Evolutionary conservation across 139 green algal genomes (phyloP), one percentile per base, ranked within the genome.

Genomic region (Picochlorum sp.): DNA sequence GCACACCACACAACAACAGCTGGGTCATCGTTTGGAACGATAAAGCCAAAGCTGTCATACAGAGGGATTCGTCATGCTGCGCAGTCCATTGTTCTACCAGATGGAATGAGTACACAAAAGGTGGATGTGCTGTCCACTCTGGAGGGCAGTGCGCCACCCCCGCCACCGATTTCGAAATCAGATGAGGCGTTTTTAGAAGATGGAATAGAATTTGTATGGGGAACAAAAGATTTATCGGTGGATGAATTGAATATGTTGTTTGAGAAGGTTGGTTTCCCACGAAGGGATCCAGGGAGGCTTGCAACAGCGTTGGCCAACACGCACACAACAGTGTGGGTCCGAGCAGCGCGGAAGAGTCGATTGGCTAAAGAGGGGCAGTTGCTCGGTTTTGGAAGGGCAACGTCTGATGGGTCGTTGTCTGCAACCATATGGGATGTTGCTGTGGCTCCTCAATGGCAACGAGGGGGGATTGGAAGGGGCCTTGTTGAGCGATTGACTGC

Each of bases 341-440:
- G 81, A 2, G 60, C 79, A 1, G 68, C 82, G 4, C 71, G 80
- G 62, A 76, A 75, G 47, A 70, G 51, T 16, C 72, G 79, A 24
- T 72, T 73, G 63, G 78, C 75, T 3, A 74, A 73, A 56, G 62
- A 68, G 18, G 62, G 62, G 0, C 20, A 45, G 76, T 57, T 92
- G 54, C 70, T 92, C 1, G 89, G 82, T 13, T 94, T 96, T 81
- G 88, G 81, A 2, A 79, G 89, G 3, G 89, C 88, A 62, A 94
- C 87, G n/a, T 85, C 72, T 34, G 88, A 96, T 58, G 81, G 83
- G 23, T 78, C 77, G 13, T 67, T 96, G 20, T 77, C 65, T 6
- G 88, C 86, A 14, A 91, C 86, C 7, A 90, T 95, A 51, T 95
- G 82, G 88, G 88, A 95, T 69, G 88, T 95, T 56, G 83, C 87